A percentile compares a stretch with the other conserved stretches of the same genome.
These are phyloP conservation scores for Spathaspora girioi DNA, from an alignment of 805 yeast species.

Conservation along the genomic window DNA sequence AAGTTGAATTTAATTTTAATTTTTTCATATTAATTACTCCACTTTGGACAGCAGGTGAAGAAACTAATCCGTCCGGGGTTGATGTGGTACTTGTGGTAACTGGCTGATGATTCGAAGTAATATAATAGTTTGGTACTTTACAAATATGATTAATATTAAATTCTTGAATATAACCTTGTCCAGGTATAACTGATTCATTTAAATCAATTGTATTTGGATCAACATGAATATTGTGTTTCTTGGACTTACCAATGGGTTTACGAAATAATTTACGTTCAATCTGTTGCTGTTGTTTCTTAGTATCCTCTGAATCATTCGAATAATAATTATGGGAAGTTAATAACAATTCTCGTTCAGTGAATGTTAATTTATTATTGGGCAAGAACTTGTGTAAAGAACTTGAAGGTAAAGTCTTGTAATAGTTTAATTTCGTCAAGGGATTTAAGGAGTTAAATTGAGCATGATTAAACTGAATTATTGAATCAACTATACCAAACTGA, in stretches of 20 bases:
- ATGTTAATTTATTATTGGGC: slow-evolving; percentile 25
- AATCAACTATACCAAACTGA: slow-evolving; percentile 30
- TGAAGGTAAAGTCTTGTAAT: slow-evolving; percentile 24
- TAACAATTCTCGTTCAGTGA: slow-evolving; percentile 32
- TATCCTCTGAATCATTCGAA: slow-evolving; percentile 13
- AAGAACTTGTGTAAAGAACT: slow-evolving; percentile 17
- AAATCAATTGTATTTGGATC: slow-evolving; percentile 41
- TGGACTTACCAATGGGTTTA: slow-evolving; percentile 27
- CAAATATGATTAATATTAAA: slow-evolving; percentile 38
- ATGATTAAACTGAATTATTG: slow-evolving; percentile 26
- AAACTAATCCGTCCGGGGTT: slow-evolving; percentile 1
- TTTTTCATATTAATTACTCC: slow-evolving; percentile 12
- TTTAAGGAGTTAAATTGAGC: slow-evolving; percentile 34
- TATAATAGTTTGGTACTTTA: slow-evolving; percentile 40
- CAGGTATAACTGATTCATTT: slow-evolving; percentile 37
- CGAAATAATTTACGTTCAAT: slow-evolving; percentile 13
- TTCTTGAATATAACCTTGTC: slow-evolving; percentile 42
- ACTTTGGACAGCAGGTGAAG: background rate
- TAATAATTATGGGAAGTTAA: slow-evolving; percentile 26
- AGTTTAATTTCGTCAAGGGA: slow-evolving; percentile 31
- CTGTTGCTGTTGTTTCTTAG: slow-evolving; percentile 4
- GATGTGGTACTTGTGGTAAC: slow-evolving; percentile 5
- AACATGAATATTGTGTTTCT: slow-evolving; percentile 26
- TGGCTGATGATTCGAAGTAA: slow-evolving; percentile 24
- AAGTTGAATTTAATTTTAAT: slow-evolving; percentile 11